Conservation (phyloP, 164 flowering plant species). For the Santalum album region DNA sequence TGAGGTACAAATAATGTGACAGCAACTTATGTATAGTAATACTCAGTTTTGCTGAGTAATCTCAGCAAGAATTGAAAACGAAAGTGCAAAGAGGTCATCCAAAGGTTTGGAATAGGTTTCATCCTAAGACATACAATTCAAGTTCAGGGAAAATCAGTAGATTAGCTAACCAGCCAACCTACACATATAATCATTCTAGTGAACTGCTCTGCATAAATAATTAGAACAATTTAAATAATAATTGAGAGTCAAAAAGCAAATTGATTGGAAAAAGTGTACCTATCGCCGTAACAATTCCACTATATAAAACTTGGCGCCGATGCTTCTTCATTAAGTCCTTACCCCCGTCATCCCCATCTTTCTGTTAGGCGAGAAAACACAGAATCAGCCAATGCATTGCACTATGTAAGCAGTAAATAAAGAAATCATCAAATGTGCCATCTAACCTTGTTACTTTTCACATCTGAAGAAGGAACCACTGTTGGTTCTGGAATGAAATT, state of each 20-base stretch:
- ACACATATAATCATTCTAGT: too few relatives aligned
- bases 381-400: not conserved
- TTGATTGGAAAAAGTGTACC: slow-evolving; percentile 27
- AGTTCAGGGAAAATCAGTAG: too few relatives aligned
- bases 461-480: slow-evolving; percentile 40
- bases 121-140: too few relatives aligned
- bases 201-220: too few relatives aligned
- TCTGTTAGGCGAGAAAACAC: slow-evolving; percentile 25
- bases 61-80: too few relatives aligned
- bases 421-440: not conserved
- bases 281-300: slow-evolving; percentile 90
- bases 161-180: too few relatives aligned
- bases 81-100: too few relatives aligned
- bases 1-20: too few relatives aligned
- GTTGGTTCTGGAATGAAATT: slow-evolving; percentile 88
- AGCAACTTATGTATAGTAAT: too few relatives aligned
- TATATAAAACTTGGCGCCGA: slow-evolving; percentile 83
- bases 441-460: slow-evolving; percentile 50
- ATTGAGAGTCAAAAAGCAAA: not conserved
- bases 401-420: not conserved
- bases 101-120: too few relatives aligned
- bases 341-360: slow-evolving; percentile 48
- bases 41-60: too few relatives aligned
- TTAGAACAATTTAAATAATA: not conserved
- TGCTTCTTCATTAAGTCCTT: slow-evolving; percentile 83